phyloP scores from a whole-genome alignment of 345 rosid species.

The Gossypium turneri region DNA sequence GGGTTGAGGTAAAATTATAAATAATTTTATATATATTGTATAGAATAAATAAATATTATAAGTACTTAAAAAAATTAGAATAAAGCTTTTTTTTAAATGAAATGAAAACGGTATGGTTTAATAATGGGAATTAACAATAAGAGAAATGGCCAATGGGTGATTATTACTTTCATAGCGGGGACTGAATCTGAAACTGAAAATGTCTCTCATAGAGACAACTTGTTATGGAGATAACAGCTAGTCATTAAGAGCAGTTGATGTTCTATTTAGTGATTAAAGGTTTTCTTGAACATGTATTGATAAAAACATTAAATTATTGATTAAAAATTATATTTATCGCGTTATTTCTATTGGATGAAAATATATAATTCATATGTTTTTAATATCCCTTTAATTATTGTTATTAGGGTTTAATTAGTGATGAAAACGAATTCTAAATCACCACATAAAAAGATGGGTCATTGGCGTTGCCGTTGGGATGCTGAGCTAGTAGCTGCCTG shows the following conservation, averaged over 20 bases:
- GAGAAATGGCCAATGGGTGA: not conserved
- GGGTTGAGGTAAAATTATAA: fast-evolving
- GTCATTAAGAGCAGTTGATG: not conserved
- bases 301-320: not conserved
- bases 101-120: not conserved
- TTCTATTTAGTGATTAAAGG: not conserved
- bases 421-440: not conserved
- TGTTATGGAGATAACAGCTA: slow-evolving; percentile 8
- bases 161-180: slow-evolving; percentile 3
- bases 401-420: not conserved
- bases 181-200: not conserved
- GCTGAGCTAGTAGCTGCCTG: not conserved
- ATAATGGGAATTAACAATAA: not conserved
- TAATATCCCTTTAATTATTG: not conserved
- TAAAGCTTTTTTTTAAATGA: not conserved
- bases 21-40: too few species aligned
- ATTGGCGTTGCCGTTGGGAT: not conserved
- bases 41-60: too few species aligned
- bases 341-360: not conserved
- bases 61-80: too few species aligned
- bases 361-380: not conserved
- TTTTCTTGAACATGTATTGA: not conserved
- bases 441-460: not conserved
- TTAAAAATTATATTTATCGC: not conserved
- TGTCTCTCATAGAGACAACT: not conserved